A percentile compares a stretch with the other conserved stretches of the same genome.
Evolutionary conservation across 805 yeast genomes (phyloP).

Genomic region (Debaryomyces hansenii): DNA sequence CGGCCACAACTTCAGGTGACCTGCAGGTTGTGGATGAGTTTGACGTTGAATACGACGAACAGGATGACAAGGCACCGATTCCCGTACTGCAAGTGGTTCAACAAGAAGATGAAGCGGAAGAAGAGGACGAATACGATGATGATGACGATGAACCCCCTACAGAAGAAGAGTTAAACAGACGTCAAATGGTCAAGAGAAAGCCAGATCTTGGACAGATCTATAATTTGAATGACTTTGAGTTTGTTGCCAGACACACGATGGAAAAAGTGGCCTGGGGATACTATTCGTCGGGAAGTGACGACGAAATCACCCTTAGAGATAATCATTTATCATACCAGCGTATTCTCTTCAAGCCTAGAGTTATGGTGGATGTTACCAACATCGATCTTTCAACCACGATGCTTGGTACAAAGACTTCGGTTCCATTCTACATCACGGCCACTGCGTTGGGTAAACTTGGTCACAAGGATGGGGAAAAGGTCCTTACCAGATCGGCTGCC

Average conservation of each 20-base stretch:
- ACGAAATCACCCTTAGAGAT: slow-evolving; percentile 85
- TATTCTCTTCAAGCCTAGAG: slow-evolving; percentile 81
- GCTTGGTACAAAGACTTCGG: slow-evolving; percentile 67
- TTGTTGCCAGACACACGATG: slow-evolving; percentile 77
- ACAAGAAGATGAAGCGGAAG: slow-evolving; percentile 8
- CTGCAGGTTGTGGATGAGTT: slow-evolving; percentile 29
- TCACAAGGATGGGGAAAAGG: slow-evolving; percentile 89
- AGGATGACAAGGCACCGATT: slow-evolving; percentile 30
- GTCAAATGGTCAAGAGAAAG: slow-evolving; percentile 36
- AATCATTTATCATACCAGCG: slow-evolving; percentile 89
- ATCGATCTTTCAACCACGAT: slow-evolving; percentile 71
- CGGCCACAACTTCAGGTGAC: not conserved
- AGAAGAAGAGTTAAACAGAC: slow-evolving; percentile 24
- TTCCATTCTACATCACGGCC: slow-evolving; percentile 88
- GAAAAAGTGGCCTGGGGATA: slow-evolving; percentile 85
- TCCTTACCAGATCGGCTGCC: slow-evolving; percentile 80
- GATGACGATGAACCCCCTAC: slow-evolving; percentile 38
- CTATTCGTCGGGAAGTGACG: slow-evolving; percentile 90
- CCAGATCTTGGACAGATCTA: slow-evolving; percentile 73
- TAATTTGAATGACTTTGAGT: slow-evolving; percentile 85
- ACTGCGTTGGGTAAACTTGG: slow-evolving; percentile 92
- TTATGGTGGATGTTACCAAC: slow-evolving; percentile 76
- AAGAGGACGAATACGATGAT: slow-evolving; percentile 36
- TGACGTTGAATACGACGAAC: slow-evolving; percentile 45
- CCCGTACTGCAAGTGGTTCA: slow-evolving; percentile 5